Evolutionary conservation across 2,329 filamentous ascomycete species (phyloP).

Genomic region (Cryphonectria nitschkei): DNA sequence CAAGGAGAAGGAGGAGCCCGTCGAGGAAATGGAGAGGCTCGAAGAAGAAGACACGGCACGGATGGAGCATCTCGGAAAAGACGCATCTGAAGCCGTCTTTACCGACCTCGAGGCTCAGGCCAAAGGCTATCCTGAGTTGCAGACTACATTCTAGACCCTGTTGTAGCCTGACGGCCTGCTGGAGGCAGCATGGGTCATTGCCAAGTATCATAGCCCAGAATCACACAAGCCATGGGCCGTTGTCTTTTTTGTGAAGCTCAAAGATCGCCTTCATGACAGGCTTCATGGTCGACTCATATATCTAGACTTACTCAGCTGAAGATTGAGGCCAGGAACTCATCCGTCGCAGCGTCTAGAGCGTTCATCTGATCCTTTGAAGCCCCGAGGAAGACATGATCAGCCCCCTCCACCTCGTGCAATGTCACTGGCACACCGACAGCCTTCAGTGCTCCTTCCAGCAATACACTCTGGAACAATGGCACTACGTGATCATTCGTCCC

Average conservation of each 20-base stretch:
- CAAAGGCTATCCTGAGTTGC: constrained; percentile 66
- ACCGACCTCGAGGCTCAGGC: constrained; percentile 50
- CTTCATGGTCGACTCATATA: not conserved
- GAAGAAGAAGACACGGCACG: constrained; percentile 75
- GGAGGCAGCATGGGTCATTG: no score
- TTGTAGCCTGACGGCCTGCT: no score
- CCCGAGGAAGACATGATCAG: constrained; percentile 25
- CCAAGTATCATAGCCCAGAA: not conserved
- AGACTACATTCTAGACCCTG: constrained; percentile 55
- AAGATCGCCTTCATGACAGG: not conserved
- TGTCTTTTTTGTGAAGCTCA: no score
- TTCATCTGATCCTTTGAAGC: constrained; percentile 21
- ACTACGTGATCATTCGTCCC: constrained; percentile 23
- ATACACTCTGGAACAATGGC: constrained; percentile 21
- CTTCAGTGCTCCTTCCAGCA: constrained; percentile 22
- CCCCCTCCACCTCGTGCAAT: constrained; percentile 12
- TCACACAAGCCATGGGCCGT: not conserved
- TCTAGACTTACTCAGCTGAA: not conserved
- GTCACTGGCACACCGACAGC: constrained; percentile 9
- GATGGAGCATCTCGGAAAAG: constrained; percentile 55
- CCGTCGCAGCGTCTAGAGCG: constrained; percentile 23
- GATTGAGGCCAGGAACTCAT: constrained; percentile 23
- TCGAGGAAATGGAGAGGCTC: constrained; percentile 74
- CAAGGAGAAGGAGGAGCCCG: constrained; percentile 62
- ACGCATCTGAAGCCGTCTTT: constrained; percentile 52